Evolutionary conservation across 108 stramenopile genomes (phyloP), one percentile per base, ranked within the genome.

Genomic region (Pseudonitzschia multistriata): DNA sequence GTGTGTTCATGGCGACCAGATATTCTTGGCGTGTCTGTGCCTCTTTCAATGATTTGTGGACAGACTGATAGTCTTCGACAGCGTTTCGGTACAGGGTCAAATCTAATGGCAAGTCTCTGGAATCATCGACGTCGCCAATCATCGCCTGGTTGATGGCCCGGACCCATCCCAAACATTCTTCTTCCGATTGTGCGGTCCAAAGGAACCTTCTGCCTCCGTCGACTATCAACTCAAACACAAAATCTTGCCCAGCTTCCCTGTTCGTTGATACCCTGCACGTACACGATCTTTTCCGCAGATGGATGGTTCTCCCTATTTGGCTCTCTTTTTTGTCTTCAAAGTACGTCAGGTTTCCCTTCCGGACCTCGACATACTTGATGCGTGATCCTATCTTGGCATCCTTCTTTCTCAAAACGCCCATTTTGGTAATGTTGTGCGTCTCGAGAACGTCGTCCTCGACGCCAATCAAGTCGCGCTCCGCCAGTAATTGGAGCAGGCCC

Each of bases 101-200:
- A 28, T 78, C 69, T 67, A 52, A 24, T 27, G 66, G 77, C 19
- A 33, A 17, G 29, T 72, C 71, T 35, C 36, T 62, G 34, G 42
- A 54, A 35, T 74, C 64, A 45, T 65, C 70, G 56, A 56, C 65
- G 11, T 79, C 84, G 30, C 92, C 92, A 68, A 90, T 78, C 92
- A 90, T 90, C 25, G 89, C 88, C 56, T 80, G 75, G 56, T 90
- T 83, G 53, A 93, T 88, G n/a, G 88, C 83, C 60, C 79, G 76
- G 25, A 93, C 86, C 92, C 92, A 93, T 67, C 72, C 74, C 49
- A 77, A 69, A 1, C 89, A 75, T 62, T 90, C 92, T 67, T 90
- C 86, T 49, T 76, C 73, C 37, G 88, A 84, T 61, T 85, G 78
- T 5, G 88, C 82, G 86, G 88, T 84, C 86, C 89, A 90, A 10